A percentile compares a stretch with the other conserved stretches of the same genome.
Conservation (phyloP, 2,329 filamentous ascomycete species). For the Paecilomyces dactylethromorphus region DNA sequence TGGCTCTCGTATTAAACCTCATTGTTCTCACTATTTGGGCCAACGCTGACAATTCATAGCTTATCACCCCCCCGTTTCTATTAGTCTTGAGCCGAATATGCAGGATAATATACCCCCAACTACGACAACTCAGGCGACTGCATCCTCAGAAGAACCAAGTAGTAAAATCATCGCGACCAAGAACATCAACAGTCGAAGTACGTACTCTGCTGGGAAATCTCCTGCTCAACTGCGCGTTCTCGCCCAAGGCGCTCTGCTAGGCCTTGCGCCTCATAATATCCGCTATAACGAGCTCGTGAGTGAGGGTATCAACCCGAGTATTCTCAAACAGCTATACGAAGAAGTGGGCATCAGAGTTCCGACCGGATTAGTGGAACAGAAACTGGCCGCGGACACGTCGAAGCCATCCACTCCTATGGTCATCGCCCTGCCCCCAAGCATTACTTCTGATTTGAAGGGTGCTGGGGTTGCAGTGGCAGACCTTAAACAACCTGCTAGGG, state of each 20-base stretch:
- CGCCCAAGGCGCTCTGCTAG: conserved; percentile 62
- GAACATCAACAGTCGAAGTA: neutral
- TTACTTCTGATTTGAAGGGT: neutral
- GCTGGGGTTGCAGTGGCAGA: neutral
- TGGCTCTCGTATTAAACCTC: conserved; percentile 22
- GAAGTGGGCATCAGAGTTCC: conserved; percentile 55
- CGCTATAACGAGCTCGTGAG: conserved; percentile 66
- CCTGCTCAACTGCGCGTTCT: conserved; percentile 34
- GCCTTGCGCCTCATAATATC: conserved; percentile 58
- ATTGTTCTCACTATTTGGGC: neutral
- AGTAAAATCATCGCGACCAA: neutral
- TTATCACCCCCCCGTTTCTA: conserved; percentile 26
- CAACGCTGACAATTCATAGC: conserved; percentile 20
- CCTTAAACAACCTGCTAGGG: neutral
- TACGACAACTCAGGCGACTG: neutral
- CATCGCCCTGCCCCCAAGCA: neutral
- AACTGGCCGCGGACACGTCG: conserved; percentile 1
- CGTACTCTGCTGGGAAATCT: conserved; percentile 17
- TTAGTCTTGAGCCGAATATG: conserved; percentile 12
- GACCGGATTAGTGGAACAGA: conserved; percentile 12
- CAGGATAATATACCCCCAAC: neutral
- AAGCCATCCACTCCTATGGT: conserved; percentile 10
- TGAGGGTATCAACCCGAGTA: conserved; percentile 60
- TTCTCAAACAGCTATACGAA: conserved; percentile 60
- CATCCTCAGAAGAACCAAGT: neutral